A percentile compares a stretch with the other conserved stretches of the same genome.
Conservation (phyloP, 176 grass and related monocot species). For the Microstegium vimineum region DNA sequence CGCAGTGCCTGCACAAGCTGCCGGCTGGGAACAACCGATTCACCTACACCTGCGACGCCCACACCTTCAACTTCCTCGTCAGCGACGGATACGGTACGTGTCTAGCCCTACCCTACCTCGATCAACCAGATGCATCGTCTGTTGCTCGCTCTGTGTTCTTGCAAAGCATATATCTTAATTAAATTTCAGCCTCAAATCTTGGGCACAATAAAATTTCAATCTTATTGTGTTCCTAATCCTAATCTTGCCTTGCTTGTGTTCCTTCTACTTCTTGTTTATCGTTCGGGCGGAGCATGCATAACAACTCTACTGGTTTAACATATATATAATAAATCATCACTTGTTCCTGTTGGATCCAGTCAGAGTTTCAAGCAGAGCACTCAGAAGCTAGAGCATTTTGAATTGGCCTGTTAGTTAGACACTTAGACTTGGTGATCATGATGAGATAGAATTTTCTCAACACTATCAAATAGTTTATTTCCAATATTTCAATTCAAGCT, state of each 20-base stretch:
- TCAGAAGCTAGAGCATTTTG: not conserved
- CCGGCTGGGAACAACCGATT: constrained; percentile 76
- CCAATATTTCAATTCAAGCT: not conserved
- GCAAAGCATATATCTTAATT: not conserved
- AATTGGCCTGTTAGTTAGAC: not conserved
- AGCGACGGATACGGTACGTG: constrained; percentile 57
- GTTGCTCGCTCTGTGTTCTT: not conserved
- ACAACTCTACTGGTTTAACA: too few species aligned
- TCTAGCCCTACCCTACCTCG: too few species aligned
- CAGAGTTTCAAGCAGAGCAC: not conserved
- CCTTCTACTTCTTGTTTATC: not conserved
- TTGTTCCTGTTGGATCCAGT: not conserved
- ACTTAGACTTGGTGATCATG: not conserved
- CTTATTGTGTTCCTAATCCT: too few species aligned
- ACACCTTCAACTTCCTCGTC: constrained; percentile 94
- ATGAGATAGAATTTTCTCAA: not conserved
- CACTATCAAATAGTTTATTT: not conserved
- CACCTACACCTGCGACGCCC: constrained; percentile 73
- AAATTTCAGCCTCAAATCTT: not conserved
- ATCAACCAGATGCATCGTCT: not conserved
- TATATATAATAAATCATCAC: too few species aligned
- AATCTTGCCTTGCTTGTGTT: not conserved
- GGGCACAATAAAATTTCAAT: too few species aligned
- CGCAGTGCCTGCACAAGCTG: constrained; percentile 70
- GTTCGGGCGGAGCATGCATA: too few species aligned